phyloP scores from a whole-genome alignment of 768 basidiomycete genomes.

The Russula earlei region DNA sequence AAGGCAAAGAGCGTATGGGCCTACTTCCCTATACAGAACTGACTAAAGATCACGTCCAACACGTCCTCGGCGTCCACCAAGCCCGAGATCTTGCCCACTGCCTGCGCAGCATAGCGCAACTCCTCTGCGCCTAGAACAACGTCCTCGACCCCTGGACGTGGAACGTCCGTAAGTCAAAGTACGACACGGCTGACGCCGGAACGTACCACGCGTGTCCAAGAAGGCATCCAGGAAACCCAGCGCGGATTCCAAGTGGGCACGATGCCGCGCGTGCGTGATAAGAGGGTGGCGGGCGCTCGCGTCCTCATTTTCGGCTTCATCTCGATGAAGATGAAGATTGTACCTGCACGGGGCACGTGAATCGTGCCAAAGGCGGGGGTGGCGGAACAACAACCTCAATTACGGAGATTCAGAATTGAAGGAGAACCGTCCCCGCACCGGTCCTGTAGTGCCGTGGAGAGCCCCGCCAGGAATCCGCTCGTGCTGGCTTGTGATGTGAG shows the following conservation, averaged over 20 bases:
- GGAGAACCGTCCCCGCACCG: constrained; percentile 30
- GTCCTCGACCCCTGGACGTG: constrained; percentile 47
- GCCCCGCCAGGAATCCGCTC: constrained; percentile 46
- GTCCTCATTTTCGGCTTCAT: constrained; percentile 19
- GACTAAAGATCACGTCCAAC: constrained; percentile 69
- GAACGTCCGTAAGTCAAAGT: not conserved
- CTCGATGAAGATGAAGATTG: constrained; percentile 16
- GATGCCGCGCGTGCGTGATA: constrained; percentile 73
- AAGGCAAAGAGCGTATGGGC: too few species aligned
- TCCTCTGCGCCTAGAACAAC: constrained; percentile 81
- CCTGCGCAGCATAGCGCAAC: constrained; percentile 73
- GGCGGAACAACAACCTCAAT: too few species aligned
- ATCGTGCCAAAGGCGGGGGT: not conserved
- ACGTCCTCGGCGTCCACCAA: constrained; percentile 75
- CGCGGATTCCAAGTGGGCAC: constrained; percentile 63
- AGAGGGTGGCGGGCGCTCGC: constrained; percentile 47
- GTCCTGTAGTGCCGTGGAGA: constrained; percentile 41
- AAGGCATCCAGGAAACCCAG: constrained; percentile 54
- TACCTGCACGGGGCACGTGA: not conserved
- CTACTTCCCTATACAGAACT: constrained; percentile 49
- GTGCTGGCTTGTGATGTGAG: constrained; percentile 51
- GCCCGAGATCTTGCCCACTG: constrained; percentile 81
- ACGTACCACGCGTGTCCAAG: constrained; percentile 34
- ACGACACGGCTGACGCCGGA: not conserved
- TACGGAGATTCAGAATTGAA: too few species aligned